Base-by-base conservation (phyloP, 495 filamentous ascomycete species). In the Podospora conica region DNA sequence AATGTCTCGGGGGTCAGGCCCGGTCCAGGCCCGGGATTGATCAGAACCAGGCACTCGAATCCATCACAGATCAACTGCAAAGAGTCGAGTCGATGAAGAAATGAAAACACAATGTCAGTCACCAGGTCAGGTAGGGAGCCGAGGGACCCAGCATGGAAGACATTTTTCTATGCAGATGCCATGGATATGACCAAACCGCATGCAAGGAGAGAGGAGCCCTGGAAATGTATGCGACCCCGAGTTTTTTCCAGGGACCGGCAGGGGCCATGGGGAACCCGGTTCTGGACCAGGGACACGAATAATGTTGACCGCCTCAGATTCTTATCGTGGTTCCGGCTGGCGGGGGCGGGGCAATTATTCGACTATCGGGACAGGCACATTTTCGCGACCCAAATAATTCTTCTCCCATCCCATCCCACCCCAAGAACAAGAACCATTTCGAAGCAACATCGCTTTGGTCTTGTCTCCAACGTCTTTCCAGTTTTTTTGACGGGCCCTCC, bases 321-420 rank as follows among this genome's bases (percentile, higher is more conserved):
- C 28, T 20, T 61, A 61, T 40, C 20, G 29, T 24, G 28, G 7
- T 22, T 27, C 28, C 59, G 59, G 59, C n/a, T 18, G 24, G 60
- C 60, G 60, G 60, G 61, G 63, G 63, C 55, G 63, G 63, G 63
- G 63, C 63, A 58, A 40, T 58, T 64, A 64, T 64, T 58, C 54
- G 10, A 58, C 20, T 64, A 64, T 24, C 63, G 27, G 53, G 55
- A 58, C 54, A 40, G 25, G 27, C 53, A 56, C 61, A 56, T 31
- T 64, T 64, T 64, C 54, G 23, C 61, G 63, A 53, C 54, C 63
- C 63, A 64, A 64, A 48, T 48, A 24, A 21, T 53, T 53, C 59
- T 61, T 18, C 33, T 29, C 22, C n/a, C 25, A 20, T 59, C 58
- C 58, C 8, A 22, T 56, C 54, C 29, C 18, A n/a, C 8, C 40